Conservation (phyloP, 345 rosid species). For the Anacardium occidentale region DNA sequence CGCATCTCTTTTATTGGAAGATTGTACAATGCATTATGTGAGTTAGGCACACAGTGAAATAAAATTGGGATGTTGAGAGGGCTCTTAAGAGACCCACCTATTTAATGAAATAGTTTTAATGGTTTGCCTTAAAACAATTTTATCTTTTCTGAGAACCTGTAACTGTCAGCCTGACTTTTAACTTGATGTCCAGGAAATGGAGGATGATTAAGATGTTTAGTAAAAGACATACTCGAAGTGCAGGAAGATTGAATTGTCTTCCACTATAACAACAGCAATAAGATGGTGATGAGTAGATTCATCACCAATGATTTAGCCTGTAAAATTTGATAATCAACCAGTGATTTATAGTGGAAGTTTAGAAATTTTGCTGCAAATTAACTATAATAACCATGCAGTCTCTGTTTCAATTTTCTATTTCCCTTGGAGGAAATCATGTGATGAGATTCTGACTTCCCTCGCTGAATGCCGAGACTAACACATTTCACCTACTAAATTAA, state of each 20-base stretch:
- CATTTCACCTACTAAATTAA: constrained; percentile 2
- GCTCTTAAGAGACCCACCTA: too few species aligned
- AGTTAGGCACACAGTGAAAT: background rate
- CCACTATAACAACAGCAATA: background rate
- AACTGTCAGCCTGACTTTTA: background rate
- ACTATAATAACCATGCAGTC: background rate
- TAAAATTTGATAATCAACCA: background rate
- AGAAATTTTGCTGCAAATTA: background rate
- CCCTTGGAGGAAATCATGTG: background rate
- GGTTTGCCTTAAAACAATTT: too few species aligned
- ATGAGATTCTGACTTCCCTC: constrained; percentile 20
- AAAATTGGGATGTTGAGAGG: too few species aligned
- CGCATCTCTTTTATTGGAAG: too few species aligned
- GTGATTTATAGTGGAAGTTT: background rate
- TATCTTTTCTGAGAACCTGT: background rate
- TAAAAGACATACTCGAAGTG: constrained; percentile 14
- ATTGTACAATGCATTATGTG: too few species aligned
- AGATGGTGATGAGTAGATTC: background rate
- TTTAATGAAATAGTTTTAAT: too few species aligned
- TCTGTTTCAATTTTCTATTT: too few species aligned
- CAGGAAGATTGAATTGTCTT: constrained; percentile 18
- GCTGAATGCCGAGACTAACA: constrained; percentile 10
- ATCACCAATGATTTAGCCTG: constrained; percentile 20
- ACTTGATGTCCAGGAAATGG: background rate
- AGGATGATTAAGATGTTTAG: background rate